phyloP scores from a whole-genome alignment of 352 stramenopile genomes.

The Phytophthora cryptogea region DNA sequence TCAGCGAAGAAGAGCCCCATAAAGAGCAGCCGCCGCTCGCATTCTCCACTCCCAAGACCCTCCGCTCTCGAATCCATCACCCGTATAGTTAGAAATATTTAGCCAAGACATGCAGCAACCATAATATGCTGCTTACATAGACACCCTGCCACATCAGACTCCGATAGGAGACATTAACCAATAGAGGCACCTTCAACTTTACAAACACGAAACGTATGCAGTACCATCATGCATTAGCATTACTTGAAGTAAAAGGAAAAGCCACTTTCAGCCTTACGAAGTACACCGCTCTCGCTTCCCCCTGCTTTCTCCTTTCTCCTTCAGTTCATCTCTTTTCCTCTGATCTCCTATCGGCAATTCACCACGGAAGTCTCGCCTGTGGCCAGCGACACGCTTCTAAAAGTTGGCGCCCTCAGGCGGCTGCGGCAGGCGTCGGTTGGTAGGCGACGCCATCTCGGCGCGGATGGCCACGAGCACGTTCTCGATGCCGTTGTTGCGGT shows the following conservation, averaged over 20 bases:
- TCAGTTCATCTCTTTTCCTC: slow-evolving; percentile 10
- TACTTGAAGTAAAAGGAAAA: slow-evolving; percentile 30
- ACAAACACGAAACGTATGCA: slow-evolving; percentile 25
- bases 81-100: slow-evolving; percentile 39
- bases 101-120: slow-evolving; percentile 9
- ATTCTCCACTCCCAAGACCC: slow-evolving; percentile 31
- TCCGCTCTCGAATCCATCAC: slow-evolving; percentile 22
- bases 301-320: slow-evolving; percentile 9
- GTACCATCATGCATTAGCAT: slow-evolving; percentile 41
- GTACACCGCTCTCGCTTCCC: slow-evolving; percentile 4
- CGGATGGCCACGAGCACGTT: slow-evolving; percentile 89
- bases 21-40: slow-evolving; percentile 25
- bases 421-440: slow-evolving; percentile 90
- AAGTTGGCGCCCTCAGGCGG: slow-evolving; percentile 91
- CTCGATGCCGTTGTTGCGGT: slow-evolving; percentile 91
- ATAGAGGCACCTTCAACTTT: not conserved
- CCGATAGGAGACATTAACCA: not conserved
- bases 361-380: slow-evolving; percentile 9
- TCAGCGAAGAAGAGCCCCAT: slow-evolving; percentile 28
- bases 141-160: slow-evolving; percentile 9
- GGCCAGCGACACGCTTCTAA: slow-evolving; percentile 59
- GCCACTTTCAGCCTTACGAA: slow-evolving; percentile 7
- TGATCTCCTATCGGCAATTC: slow-evolving; percentile 13
- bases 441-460: slow-evolving; percentile 88
- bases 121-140: slow-evolving; percentile 7